Evolutionary conservation across 768 basidiomycete species (phyloP), one percentile per base, ranked within the genome.

Genomic region (Lactarius indigo): DNA sequence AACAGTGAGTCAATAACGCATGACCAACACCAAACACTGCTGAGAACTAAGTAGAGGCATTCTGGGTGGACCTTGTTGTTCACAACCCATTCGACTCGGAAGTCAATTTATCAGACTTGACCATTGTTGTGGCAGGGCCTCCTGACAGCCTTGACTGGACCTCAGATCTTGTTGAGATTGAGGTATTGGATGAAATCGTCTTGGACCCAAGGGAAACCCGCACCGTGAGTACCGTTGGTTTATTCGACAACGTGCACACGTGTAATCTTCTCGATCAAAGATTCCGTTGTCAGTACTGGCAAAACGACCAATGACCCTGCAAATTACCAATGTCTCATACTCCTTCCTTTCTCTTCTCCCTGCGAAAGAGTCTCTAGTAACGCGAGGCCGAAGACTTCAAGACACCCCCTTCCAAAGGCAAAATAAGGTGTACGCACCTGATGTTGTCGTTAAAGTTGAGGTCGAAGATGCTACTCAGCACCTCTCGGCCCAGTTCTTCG

Each of bases 281-380:
- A 78, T 95, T 55, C 83, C 89, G 2, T 79, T 95, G 44, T 78
- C 85, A 5, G 75, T 94, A 39, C 86, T 81, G 63, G 82, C 83
- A 28, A 80, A 76, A 3, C 79, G 77, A 57, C 78, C 88, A 1
- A 79, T 82, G 2, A 81, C 82, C 2, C 73, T 96, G 52, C 77
- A 76, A 28, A 76, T 96, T 52, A 83, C 84, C 17, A 77, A 87
- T 50, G 82, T 83, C 44, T 80, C 79, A 52, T 93, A 89, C 69
- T 75, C 86, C 35, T 96, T 95, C 74, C 82, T 95, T 39, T 85
- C 85, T 5, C 81, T 92, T 37, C 81, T 96, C 23, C 86, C 90
- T 2, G 80, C 82, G 30, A 80, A 74, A 0, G 94, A 96, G 74
- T 78, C 86, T 1, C 80, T 95, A 3, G 80, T 85, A 10, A 81